Evolutionary conservation across 495 filamentous ascomycete species (phyloP), one percentile per base, ranked within the genome.

Genomic region (Achaetomiella virescens): DNA sequence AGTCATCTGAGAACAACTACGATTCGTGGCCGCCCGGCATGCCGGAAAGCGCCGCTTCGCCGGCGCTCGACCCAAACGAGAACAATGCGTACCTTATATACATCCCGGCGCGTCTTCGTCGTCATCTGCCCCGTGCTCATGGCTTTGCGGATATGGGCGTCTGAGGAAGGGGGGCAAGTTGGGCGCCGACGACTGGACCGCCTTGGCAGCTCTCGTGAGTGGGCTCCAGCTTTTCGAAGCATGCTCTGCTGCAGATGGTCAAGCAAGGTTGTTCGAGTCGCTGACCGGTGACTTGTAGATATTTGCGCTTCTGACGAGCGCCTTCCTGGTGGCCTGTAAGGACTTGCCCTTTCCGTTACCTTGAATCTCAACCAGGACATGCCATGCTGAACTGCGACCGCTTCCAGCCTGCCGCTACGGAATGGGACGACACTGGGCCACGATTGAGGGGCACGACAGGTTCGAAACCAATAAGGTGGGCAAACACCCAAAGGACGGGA

Each of bases 401-500:
- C 29, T 20, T 48, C n/a, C n/a, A 48, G 45, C 45, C 17, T 48
- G 45, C 20, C 45, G 33, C 6, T 48, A 48, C 17, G 45, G 45
- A 18, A 48, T 48, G 45, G 45, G 45, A 48, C 45, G 45, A 35
- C 45, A 48, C 27, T 48, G 45, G 45, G 27, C 24, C 6, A 35
- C 45, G 2, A 33, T 48, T n/a, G 12, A 35, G 6, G n/a, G n/a
- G n/a, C 14, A 35, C 14, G 45, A 48, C 15, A 48, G 27, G 27
- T 48, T 48, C 17, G 45, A 48, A 21, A 48, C 45, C 25, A 48
- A 48, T 27, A 48, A 48, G 45, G 45, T 48, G 18, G 14, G 45
- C 17, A n/a, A 46, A 46, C 5, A n/a, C 10, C 6, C 9, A 29
- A 29, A n/a, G 5, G 22, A 14, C 27, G 11, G 11, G 15, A 29